Base-by-base conservation (phyloP, 2,329 filamentous ascomycete genomes). In the Alternaria triticina region DNA sequence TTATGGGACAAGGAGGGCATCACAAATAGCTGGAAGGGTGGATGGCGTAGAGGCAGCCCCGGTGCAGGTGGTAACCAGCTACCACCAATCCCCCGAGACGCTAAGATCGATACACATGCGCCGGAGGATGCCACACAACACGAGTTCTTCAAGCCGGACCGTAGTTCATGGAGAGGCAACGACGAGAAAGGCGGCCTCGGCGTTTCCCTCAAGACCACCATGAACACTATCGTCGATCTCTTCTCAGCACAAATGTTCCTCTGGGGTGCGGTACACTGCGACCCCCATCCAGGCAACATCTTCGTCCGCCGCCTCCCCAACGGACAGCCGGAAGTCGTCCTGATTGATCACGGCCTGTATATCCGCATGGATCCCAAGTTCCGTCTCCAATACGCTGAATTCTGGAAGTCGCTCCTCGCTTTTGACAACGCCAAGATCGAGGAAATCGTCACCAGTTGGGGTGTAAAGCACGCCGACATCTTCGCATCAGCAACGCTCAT, bases 241-340 rank as follows among this genome's bases (percentile, higher is more conserved):
- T 99, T 98, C 83, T 92, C 91, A n/a, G 94, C 93, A 3, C 95
- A 98, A 77, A 98, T 98, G 86, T 99, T 97, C 84, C 90, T 97
- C 68, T 98, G 93, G 92, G 96, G 96, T 12, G 87, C 92, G 46
- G 92, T 98, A 0, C 95, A 99, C 83, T 97, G 95, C 82, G 96
- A 99, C 78, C 96, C 96, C 10, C 96, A 99, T 76, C 96, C 96
- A 1, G 95, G 95, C 27, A 99, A 99, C 82, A 96, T 98, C 79
- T 97, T 99, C 82, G 91, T 98, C 75, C 91, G 96, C 9, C 90
- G 96, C 9, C 85, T 93, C 15, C 91, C 94, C 1, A 90, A 86
- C 46, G 95, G 95, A n/a, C 86, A 89, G 46, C 87, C 95, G 1
- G 94, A 99, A 82, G 86, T 99, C 28, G 95, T 98, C 1, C 89